A percentile compares a stretch with the other conserved stretches of the same genome.
Conservation (phyloP, 2,329 filamentous ascomycete genomes). For the Cercospora canescens region DNA sequence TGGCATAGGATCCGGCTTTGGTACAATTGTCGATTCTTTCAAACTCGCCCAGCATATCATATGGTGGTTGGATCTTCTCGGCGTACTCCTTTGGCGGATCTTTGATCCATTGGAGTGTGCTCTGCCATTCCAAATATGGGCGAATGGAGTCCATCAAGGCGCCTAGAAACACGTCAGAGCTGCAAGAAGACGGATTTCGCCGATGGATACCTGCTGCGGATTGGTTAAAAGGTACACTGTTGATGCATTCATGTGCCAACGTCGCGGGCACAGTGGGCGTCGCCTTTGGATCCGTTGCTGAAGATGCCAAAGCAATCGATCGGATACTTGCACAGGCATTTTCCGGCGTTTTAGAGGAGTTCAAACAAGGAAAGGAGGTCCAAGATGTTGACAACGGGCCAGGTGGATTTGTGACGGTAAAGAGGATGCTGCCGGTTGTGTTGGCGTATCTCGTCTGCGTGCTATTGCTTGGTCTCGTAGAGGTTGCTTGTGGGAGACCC, state of each 20-base stretch:
- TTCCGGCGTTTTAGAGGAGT: constrained; percentile 1
- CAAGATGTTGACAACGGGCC: background rate
- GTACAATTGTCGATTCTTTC: constrained; percentile 43
- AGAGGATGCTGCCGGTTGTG: background rate
- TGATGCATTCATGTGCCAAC: constrained; percentile 49
- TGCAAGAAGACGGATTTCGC: background rate
- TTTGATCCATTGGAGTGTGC: constrained; percentile 46
- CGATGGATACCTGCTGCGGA: constrained; percentile 29
- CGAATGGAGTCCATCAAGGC: constrained; percentile 45
- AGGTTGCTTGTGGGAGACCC: background rate
- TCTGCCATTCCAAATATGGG: constrained; percentile 50
- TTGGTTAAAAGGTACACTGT: constrained; percentile 47
- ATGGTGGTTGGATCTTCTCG: constrained; percentile 45
- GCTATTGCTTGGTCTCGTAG: background rate
- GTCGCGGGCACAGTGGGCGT: constrained; percentile 44
- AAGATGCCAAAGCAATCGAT: constrained; percentile 19
- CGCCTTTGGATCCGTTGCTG: constrained; percentile 18
- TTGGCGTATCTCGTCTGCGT: background rate
- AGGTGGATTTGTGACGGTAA: background rate
- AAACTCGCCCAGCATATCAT: constrained; percentile 44
- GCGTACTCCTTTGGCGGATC: constrained; percentile 48
- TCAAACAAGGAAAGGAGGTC: background rate
- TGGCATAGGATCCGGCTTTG: constrained; percentile 38
- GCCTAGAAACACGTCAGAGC: constrained; percentile 32
- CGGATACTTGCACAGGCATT: constrained; percentile 33